Base-by-base conservation (phyloP, 2,329 filamentous ascomycete species). In the Diaporthe ilicicola region DNA sequence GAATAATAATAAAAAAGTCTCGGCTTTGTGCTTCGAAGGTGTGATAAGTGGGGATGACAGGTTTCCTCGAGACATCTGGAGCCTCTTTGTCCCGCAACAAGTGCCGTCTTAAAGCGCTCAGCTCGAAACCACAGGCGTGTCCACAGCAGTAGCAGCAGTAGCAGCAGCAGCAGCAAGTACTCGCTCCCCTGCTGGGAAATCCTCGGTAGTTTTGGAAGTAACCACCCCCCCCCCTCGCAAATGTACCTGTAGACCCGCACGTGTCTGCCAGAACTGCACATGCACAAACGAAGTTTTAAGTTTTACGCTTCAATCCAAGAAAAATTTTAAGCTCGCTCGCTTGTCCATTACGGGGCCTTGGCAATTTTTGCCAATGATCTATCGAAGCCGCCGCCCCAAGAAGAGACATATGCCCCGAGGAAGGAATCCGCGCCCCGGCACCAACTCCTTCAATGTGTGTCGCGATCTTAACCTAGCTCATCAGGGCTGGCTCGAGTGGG, bases 261-360 rank as follows among this genome's bases (percentile, higher is more conserved):
- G 42, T 17, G 32, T 48, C 54, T 44, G 17, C 54, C 37, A 51
- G 29, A 34, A 34, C 32, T 34, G 32, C n/a, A 27, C 42, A 39
- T 34, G 44, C 59, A 48, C 44, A 22, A 64, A 48, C 19, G 42
- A 46, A 56, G 53, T 68, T 68, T 34, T 48, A 46, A 27, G 61
- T 59, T 59, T 68, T 68, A 51, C 55, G 66, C 66, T 59, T 68
- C 42, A 70, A 50, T 34, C 27, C 56, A 70, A 69, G 67, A 70
- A 72, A 61, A 59, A 54, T 72, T 72, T 70, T 72, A 72, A 72
- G 59, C 65, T 72, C 67, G 56, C 15, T 72, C 70, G 70, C 67
- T 72, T 70, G 70, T 42, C 46, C 9, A 22, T 59, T 56, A 46
- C 22, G 51, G 53, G 19, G 70, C 39, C 59, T 69, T 72, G 59